These are phyloP conservation scores for Peltaster fructicola DNA, from an alignment of 2,329 filamentous ascomycete species.

Conservation along the genomic window DNA sequence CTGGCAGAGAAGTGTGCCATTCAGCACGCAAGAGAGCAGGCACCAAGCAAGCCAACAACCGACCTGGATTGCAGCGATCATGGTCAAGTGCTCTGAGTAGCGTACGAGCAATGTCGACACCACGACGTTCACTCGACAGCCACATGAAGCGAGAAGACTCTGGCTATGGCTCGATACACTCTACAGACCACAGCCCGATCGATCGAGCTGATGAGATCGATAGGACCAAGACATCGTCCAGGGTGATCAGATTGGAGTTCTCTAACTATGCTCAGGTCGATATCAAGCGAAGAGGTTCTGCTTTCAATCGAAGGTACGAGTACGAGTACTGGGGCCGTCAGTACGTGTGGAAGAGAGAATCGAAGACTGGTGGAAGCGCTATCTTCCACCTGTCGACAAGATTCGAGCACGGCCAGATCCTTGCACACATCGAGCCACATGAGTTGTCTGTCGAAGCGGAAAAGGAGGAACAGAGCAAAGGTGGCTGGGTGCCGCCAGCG, in stretches of 20 bases:
- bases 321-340: conserved; percentile 85
- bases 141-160: conserved; percentile 40
- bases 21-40: conserved; percentile 58
- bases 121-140: conserved; percentile 23
- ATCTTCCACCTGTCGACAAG: conserved; percentile 22
- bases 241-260: conserved; percentile 66
- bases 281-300: conserved; percentile 50
- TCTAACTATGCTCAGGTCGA: conserved; percentile 94
- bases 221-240: conserved; percentile 31
- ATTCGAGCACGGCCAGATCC: conserved; percentile 36
- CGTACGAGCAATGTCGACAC: conserved; percentile 38
- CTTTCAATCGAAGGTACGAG: conserved; percentile 58
- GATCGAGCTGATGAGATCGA: conserved; percentile 18
- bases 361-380: conserved; percentile 60
- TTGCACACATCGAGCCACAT: conserved; percentile 77
- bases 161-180: conserved; percentile 35
- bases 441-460: conserved; percentile 53
- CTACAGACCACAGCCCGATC: conserved; percentile 21
- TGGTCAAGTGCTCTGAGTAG: conserved; percentile 41
- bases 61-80: conserved; percentile 38
- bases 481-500: conserved; percentile 80
- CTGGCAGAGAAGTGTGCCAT: conserved; percentile 82
- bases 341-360: conserved; percentile 76
- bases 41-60: conserved; percentile 38
- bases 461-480: conserved; percentile 53